Evolutionary conservation across 177 flowering plant species (phyloP).

Genomic region (Telopea speciosissima): DNA sequence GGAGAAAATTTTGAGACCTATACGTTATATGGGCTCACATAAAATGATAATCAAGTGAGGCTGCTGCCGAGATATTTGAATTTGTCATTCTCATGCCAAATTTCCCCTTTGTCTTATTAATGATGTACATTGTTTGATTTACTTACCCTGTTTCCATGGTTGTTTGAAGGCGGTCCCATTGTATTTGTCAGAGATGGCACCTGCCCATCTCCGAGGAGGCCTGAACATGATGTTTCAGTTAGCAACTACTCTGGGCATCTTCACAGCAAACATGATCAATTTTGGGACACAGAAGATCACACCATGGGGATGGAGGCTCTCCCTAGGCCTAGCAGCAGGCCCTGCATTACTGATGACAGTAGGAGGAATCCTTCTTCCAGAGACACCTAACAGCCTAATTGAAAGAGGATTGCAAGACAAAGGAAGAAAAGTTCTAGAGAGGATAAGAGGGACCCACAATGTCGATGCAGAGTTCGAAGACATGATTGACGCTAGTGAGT

Average conservation of each 20-base stretch:
- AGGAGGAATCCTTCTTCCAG: conserved; percentile 82
- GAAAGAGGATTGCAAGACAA: conserved; percentile 49
- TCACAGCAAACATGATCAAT: conserved; percentile 91
- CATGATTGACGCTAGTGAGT: conserved; percentile 83
- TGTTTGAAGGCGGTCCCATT: conserved; percentile 70
- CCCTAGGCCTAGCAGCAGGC: conserved; percentile 73
- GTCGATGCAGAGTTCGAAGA: conserved; percentile 76
- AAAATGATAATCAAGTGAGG: too few species aligned
- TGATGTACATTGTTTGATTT: not conserved
- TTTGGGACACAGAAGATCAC: conserved; percentile 64
- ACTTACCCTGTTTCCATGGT: not conserved
- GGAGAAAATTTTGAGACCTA: too few species aligned
- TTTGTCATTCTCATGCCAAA: not conserved
- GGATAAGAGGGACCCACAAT: conserved; percentile 64
- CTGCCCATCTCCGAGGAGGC: conserved; percentile 82
- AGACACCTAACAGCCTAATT: conserved; percentile 88
- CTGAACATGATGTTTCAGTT: conserved; percentile 93
- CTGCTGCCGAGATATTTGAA: not conserved
- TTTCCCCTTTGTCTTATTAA: not conserved
- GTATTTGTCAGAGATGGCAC: conserved; percentile 93
- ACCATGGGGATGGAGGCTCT: conserved; percentile 96
- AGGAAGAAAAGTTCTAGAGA: conserved; percentile 55
- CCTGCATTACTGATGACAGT: conserved; percentile 81
- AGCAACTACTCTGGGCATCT: conserved; percentile 87
- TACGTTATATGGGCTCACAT: too few species aligned